These are phyloP conservation scores for Fusarium sp. DNA, from an alignment of 2,329 filamentous ascomycete genomes.

Conservation along the genomic window DNA sequence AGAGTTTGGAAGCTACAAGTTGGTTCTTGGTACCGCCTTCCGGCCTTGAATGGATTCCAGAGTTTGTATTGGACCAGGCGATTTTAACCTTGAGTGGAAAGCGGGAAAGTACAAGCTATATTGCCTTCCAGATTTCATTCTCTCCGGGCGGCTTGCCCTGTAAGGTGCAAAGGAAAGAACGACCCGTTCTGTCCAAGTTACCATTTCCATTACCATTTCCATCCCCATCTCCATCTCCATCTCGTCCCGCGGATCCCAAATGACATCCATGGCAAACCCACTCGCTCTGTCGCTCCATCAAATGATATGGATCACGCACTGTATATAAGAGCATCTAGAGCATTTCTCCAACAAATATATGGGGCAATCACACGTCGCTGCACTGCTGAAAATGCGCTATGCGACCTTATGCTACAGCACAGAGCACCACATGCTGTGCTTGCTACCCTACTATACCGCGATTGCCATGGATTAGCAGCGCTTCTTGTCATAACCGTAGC, in stretches of 20 bases:
- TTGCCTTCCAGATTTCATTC: neutral
- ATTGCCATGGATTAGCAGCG: constrained; percentile 7
- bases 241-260: constrained; percentile 34
- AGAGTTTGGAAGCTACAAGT: neutral
- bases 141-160: neutral
- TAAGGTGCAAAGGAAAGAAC: neutral
- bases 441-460: constrained; percentile 3
- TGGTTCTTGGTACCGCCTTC: neutral
- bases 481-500: constrained; percentile 22
- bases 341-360: constrained; percentile 19
- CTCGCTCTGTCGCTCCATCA: constrained; percentile 18
- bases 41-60: neutral
- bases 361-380: constrained; percentile 22
- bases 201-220: constrained; percentile 2
- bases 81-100: neutral
- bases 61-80: neutral
- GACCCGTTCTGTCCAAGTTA: neutral
- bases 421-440: too few relatives aligned
- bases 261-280: constrained; percentile 37
- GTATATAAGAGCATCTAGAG: constrained; percentile 9
- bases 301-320: constrained; percentile 18
- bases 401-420: neutral
- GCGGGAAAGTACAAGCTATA: neutral
- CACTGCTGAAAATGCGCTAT: constrained; percentile 5
- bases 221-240: constrained; percentile 34